These are phyloP conservation scores for Yamadazyma dushanensis DNA, from an alignment of 1,139 yeast species.

Conservation along the genomic window DNA sequence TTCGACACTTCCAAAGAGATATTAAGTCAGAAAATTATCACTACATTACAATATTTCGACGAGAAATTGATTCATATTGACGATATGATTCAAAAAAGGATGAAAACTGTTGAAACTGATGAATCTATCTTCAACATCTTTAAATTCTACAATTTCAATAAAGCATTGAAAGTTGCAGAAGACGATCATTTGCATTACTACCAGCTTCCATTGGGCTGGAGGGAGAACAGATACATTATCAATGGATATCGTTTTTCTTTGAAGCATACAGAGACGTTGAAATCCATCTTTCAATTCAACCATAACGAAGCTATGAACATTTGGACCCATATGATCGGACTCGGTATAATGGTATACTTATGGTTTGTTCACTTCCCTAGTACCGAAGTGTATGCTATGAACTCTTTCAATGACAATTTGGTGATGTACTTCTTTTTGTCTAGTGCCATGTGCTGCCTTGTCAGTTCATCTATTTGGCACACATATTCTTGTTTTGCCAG, in stretches of 20 bases:
- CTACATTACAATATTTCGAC: constrained; percentile 57
- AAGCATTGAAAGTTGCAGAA: constrained; percentile 58
- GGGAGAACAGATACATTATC: constrained; percentile 84
- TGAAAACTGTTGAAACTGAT: constrained; percentile 29
- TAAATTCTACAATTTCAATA: constrained; percentile 58
- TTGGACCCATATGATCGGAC: constrained; percentile 87
- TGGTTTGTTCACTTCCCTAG: constrained; percentile 63
- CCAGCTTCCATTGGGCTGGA: constrained; percentile 89
- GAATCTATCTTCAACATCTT: constrained; percentile 38
- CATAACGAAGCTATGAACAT: constrained; percentile 93
- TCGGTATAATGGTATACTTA: constrained; percentile 55
- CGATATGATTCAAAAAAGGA: constrained; percentile 41
- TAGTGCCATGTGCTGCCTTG: constrained; percentile 75
- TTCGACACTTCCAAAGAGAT: constrained; percentile 31
- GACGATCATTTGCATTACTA: constrained; percentile 69
- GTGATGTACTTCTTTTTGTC: constrained; percentile 63
- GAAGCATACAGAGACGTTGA: constrained; percentile 58
- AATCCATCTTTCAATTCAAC: constrained; percentile 52
- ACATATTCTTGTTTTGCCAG: constrained; percentile 81
- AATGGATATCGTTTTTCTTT: constrained; percentile 83
- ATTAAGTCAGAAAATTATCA: constrained; percentile 45
- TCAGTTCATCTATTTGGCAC: constrained; percentile 87
- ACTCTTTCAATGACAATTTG: constrained; percentile 47
- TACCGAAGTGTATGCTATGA: constrained; percentile 40
- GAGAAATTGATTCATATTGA: constrained; percentile 55